These are phyloP conservation scores for Melaleuca alternifolia DNA, from an alignment of 345 rosid genomes.

Conservation along the genomic window DNA sequence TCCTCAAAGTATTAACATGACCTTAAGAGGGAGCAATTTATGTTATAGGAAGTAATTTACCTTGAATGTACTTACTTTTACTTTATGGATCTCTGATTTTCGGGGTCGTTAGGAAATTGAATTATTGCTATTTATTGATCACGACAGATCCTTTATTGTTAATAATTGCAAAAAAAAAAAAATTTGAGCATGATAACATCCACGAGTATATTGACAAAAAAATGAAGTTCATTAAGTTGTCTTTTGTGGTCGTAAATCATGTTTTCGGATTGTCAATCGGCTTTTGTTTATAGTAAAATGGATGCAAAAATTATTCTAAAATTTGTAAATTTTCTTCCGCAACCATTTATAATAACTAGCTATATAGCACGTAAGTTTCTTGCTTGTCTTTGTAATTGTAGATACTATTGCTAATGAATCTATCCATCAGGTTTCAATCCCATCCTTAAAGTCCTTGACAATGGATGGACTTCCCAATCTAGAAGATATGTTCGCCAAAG, in stretches of 20 bases:
- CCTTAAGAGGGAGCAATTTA: not conserved
- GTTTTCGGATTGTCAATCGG: fast-evolving
- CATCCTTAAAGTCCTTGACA: not conserved
- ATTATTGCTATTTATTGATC: not conserved
- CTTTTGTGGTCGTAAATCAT: not conserved
- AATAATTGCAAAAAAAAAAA: not conserved
- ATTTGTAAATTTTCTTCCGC: not conserved
- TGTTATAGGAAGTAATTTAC: not conserved
- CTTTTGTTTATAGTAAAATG: not conserved
- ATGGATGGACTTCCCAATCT: not conserved
- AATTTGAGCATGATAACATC: not conserved
- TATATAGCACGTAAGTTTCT: not conserved
- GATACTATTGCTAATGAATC: not conserved
- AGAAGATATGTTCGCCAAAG: not conserved
- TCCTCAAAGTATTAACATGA: not conserved
- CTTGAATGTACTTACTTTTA: not conserved
- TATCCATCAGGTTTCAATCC: not conserved
- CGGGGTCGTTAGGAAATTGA: not conserved
- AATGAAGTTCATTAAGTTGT: not conserved
- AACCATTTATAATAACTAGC: not conserved
- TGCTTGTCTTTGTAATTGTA: fast-evolving
- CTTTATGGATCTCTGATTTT: not conserved
- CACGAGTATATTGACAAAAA: not conserved
- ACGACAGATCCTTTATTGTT: not conserved
- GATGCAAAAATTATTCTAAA: not conserved